Base-by-base conservation (phyloP, 2,329 filamentous ascomycete genomes). In the Hymenoscyphus scutula region DNA sequence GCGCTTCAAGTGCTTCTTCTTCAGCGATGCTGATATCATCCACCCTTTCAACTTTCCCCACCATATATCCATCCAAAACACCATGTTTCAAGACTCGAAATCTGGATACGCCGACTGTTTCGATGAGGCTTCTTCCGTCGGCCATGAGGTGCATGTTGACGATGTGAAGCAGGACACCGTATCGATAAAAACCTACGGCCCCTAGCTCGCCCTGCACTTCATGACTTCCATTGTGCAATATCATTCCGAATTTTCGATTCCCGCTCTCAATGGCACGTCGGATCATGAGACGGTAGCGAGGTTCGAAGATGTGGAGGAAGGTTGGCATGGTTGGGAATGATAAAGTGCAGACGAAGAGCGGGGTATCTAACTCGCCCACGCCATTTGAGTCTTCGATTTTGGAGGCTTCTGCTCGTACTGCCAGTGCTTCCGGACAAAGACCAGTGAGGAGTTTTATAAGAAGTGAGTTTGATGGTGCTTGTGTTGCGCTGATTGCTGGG, bases 241-340 rank as follows among this genome's bases (percentile, higher is more conserved):
- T 83, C 90, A 97, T 96, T 27, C 93, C 93, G 71, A 97, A 97
- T 27, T 86, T 90, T 15, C 85, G 81, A 64, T 89, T 51, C 45
- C 45, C 85, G 61, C 71, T 79, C 65, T 92, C 89, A 59, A 96
- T 79, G 0, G 86, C 89, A 38, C 92, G 85, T 55, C 89, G 84
- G 41, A 97, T 89, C 91, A 97, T 95, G n/a, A 95, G 80, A 7
- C 91, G 86, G 73, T 97, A 97, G 6, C 90, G 84, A n/a, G 91
- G 90, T 74, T 97, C 93, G 72, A 96, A 97, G n/a, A 97, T 85
- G 70, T 96, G 90, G 2, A 97, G 79, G 68, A 95, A 95, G 0
- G 91, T 93, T 0, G 89, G 91, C 85, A 94, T 92, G 1, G 82
- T 81, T 0, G 93, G 93, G 69, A 95, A 94, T 0, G 91, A 84